A percentile compares a stretch with the other conserved stretches of the same genome.
phyloP scores from a whole-genome alignment of 257 asterid species.

The Solanum neorickii region DNA sequence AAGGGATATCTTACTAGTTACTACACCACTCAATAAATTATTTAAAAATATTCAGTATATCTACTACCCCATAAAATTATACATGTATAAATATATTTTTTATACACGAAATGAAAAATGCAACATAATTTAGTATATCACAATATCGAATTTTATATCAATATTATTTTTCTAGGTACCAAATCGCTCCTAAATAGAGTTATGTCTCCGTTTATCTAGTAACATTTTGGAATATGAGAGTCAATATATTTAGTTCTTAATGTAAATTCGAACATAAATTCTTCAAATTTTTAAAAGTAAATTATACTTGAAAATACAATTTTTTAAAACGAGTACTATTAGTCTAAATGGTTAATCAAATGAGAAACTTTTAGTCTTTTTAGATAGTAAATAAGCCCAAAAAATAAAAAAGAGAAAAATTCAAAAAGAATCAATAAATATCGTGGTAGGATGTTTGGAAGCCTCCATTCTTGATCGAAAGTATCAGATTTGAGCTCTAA shows the following conservation, averaged over 20 bases:
- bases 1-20: not conserved
- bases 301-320: not conserved
- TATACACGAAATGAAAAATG: not conserved
- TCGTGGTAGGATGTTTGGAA: not conserved
- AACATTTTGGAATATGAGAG: too few relatives aligned
- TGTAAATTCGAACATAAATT: too few relatives aligned
- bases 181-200: not conserved
- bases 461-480: not conserved
- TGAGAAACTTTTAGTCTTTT: not conserved
- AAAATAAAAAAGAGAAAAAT: not conserved
- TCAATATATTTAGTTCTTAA: too few relatives aligned
- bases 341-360: not conserved
- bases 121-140: not conserved
- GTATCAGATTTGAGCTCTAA: not conserved
- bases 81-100: too few relatives aligned
- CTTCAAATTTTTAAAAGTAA: not conserved
- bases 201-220: not conserved
- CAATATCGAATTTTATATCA: not conserved
- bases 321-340: not conserved
- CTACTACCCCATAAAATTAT: not conserved
- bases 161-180: not conserved
- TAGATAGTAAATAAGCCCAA: not conserved
- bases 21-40: not conserved
- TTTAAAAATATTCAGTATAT: too few relatives aligned
- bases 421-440: too few relatives aligned